Evolutionary conservation across 768 basidiomycete species (phyloP), one percentile per base, ranked within the genome.

Genomic region (Mycena vulgaris): DNA sequence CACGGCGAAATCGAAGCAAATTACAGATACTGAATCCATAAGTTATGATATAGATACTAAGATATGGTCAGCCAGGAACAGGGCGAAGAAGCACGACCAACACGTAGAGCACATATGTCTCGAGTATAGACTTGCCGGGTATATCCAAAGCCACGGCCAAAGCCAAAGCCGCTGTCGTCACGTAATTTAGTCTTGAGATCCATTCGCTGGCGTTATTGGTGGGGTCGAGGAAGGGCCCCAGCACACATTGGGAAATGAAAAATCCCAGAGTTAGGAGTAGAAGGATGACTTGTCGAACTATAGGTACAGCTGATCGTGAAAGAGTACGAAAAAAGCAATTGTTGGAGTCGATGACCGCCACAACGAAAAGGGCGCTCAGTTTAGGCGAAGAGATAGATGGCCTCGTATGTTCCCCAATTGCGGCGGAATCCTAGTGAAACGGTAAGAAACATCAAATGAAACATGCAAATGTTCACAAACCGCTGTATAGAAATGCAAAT

Each of bases 161-260:
- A 4, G 93, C 90, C 37, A 92, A 85, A 25, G 85, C 77, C 33
- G 93, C 86, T 13, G 93, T 92, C 31, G 86, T 75, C 47, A 94
- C 84, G 78, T 93, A 95, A 77, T 92, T 92, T 51, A 92, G 77
- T 57, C 93, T 80, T 49, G 92, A 93, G 14, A 86, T 86, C 89
- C 90, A 92, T 84, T 94, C 92, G 77, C 89, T 91, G 1, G 92
- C 91, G 78, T 94, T 94, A 77, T 88, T 89, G 66, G 91, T 86
- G 23, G 92, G 91, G 74, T 93, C 88, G 66, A 90, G 74, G 77
- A 93, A 93, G 8, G 93, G 92, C 1, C 85, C 84, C 60, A 88
- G 80, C 31, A 87, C 75, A 72, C 90, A 91, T 74, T 94, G 92
- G 5, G 88, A 75, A 30, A 86, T 67, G 75, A 93, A 92, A 76